Conservation (phyloP, 2,329 filamentous ascomycete species). For the Dactylonectria estremocensis region DNA sequence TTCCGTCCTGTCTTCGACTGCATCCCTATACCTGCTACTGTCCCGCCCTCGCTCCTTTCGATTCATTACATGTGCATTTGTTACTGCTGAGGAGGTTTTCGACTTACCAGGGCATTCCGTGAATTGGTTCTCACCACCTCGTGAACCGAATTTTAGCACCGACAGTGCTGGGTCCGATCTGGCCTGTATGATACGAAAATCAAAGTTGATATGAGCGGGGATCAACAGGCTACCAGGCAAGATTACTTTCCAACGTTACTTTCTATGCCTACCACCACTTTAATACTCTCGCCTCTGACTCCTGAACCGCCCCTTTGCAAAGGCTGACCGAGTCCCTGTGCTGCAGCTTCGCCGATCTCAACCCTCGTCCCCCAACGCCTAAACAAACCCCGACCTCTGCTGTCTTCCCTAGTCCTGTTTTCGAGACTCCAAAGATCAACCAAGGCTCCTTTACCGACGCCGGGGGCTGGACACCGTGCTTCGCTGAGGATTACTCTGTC, state of each 20-base stretch:
- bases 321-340: slow-evolving; percentile 55
- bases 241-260: slow-evolving; percentile 37
- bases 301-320: slow-evolving; percentile 32
- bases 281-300: slow-evolving; percentile 30
- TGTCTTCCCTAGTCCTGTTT: slow-evolving; percentile 68
- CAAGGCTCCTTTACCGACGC: slow-evolving; percentile 64
- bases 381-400: slow-evolving; percentile 70
- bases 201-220: slow-evolving; percentile 74
- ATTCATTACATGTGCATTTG: slow-evolving; percentile 39
- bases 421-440: slow-evolving; percentile 69
- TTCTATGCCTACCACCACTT: slow-evolving; percentile 1
- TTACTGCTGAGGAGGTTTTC: slow-evolving; percentile 35
- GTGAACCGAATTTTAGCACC: slow-evolving; percentile 25
- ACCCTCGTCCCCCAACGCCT: slow-evolving; percentile 73
- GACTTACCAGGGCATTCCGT: slow-evolving; percentile 12
- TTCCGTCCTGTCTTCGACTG: slow-evolving; percentile 19
- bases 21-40: background rate
- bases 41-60: slow-evolving; percentile 15
- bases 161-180: slow-evolving; percentile 37
- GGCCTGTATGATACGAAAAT: slow-evolving; percentile 45
- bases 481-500: slow-evolving; percentile 76
- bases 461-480: slow-evolving; percentile 72
- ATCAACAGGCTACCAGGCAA: slow-evolving; percentile 70
- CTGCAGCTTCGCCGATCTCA: slow-evolving; percentile 74
- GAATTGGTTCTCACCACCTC: slow-evolving; percentile 23